A percentile compares a stretch with the other conserved stretches of the same genome.
Evolutionary conservation across 495 filamentous ascomycete genomes (phyloP).

Genomic region (Aspergillus cristatus): DNA sequence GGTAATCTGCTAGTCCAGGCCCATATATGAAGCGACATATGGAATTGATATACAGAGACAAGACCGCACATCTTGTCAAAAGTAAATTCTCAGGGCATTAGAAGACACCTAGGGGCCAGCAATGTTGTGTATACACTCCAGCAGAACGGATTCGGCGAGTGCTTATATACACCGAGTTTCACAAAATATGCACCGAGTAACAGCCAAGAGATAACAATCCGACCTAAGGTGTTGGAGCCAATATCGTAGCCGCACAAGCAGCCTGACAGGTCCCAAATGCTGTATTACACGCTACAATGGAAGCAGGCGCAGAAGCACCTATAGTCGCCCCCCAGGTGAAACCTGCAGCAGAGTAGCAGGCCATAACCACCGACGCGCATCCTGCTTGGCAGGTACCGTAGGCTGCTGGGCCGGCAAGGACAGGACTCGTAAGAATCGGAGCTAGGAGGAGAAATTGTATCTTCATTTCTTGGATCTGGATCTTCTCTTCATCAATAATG

Average conservation of each 20-base stretch:
- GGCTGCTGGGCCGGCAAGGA: slow-evolving; percentile 13
- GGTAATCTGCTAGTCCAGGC: too few species aligned
- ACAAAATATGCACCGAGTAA: too few species aligned
- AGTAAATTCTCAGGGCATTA: too few species aligned
- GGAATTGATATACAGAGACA: too few species aligned
- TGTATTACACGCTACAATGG: slow-evolving; percentile 37
- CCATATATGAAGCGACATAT: too few species aligned
- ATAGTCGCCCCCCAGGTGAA: slow-evolving; percentile 36
- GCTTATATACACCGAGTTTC: too few species aligned
- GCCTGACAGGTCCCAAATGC: slow-evolving; percentile 42
- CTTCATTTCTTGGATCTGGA: background rate
- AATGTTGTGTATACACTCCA: too few species aligned
- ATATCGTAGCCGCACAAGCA: slow-evolving; percentile 29
- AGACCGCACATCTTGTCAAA: too few species aligned
- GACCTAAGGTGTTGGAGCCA: slow-evolving; percentile 26
- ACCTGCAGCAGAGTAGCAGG: slow-evolving; percentile 44
- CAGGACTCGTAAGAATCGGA: background rate
- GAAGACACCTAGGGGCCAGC: too few species aligned
- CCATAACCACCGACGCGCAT: slow-evolving; percentile 38
- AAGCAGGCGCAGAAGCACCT: slow-evolving; percentile 27
- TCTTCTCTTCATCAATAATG: too few species aligned
- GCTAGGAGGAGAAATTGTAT: background rate
- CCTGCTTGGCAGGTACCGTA: slow-evolving; percentile 45
- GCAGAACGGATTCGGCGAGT: too few species aligned
- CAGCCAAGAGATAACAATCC: too few species aligned